A percentile compares a stretch with the other conserved stretches of the same genome.
Evolutionary conservation across 345 rosid genomes (phyloP).

Genomic region (Linum lewisii): DNA sequence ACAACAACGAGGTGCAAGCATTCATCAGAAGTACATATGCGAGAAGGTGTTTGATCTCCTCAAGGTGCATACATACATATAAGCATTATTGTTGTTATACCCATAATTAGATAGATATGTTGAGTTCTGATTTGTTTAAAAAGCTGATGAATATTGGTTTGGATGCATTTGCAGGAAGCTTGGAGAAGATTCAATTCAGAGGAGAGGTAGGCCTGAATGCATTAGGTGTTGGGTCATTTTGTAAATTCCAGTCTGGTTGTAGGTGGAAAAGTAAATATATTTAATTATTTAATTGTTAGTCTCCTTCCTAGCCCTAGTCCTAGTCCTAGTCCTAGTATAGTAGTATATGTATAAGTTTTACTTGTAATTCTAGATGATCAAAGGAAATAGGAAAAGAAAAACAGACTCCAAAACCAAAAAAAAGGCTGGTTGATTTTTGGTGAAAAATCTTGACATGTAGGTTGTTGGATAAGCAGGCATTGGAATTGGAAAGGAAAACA

Average conservation of each 20-base stretch:
- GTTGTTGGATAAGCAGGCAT: no score
- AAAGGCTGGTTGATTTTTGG: background rate
- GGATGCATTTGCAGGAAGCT: conserved; percentile 57
- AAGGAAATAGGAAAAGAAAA: conserved; percentile 12
- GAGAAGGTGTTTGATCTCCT: conserved; percentile 97
- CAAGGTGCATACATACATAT: conserved; percentile 37
- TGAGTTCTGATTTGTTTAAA: background rate
- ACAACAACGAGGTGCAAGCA: conserved; percentile 86
- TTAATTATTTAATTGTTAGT: background rate
- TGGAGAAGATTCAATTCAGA: conserved; percentile 93
- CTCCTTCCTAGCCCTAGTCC: no score
- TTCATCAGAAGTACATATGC: conserved; percentile 86
- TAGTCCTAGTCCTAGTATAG: background rate
- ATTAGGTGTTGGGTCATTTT: conserved; percentile 9
- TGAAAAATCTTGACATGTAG: no score
- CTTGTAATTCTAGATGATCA: background rate
- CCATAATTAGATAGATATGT: background rate
- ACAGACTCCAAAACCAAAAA: conserved; percentile 5
- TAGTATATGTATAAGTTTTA: conserved; percentile 6
- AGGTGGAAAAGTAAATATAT: conserved; percentile 18
- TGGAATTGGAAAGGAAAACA: no score
- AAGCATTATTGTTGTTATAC: background rate
- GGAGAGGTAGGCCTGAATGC: conserved; percentile 44
- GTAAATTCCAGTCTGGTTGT: conserved; percentile 15
- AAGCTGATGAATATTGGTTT: background rate